These are phyloP conservation scores for Anisodus acutangulus DNA, from an alignment of 257 asterid genomes.

Conservation along the genomic window DNA sequence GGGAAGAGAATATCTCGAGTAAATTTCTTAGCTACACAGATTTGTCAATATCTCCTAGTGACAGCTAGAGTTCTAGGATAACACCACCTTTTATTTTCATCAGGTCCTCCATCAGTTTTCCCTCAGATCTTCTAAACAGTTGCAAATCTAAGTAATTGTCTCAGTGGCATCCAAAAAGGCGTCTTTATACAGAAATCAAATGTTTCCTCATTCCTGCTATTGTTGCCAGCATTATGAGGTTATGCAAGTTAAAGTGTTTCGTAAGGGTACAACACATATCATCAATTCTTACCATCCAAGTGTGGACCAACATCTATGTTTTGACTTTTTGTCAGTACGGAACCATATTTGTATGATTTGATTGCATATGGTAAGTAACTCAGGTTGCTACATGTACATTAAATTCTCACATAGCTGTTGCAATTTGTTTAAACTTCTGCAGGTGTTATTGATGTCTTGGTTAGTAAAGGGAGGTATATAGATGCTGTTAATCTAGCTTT, in stretches of 20 bases:
- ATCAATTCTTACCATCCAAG: not conserved
- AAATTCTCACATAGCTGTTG: not conserved
- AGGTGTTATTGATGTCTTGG: constrained; percentile 87
- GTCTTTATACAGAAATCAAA: not conserved
- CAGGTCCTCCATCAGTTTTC: not conserved
- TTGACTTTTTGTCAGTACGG: not conserved
- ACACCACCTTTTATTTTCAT: not conserved
- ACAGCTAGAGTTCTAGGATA: not conserved
- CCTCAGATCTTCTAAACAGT: not conserved
- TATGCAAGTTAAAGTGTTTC: no score
- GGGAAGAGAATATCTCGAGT: not conserved
- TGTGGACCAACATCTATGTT: not conserved
- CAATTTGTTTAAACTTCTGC: constrained; percentile 35
- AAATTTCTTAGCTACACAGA: not conserved
- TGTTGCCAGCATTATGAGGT: no score
- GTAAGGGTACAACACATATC: no score
- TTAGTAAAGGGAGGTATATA: constrained; percentile 83
- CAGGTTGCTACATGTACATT: not conserved
- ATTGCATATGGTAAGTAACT: not conserved
- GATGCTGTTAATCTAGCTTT: constrained; percentile 95
- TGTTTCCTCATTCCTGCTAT: no score
- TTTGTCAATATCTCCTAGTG: not conserved
- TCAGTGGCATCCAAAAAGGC: not conserved
- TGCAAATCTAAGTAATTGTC: no score
- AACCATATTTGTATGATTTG: not conserved